Base-by-base conservation (phyloP, 2,329 filamentous ascomycete genomes). In the Cordyceps tenuipes region DNA sequence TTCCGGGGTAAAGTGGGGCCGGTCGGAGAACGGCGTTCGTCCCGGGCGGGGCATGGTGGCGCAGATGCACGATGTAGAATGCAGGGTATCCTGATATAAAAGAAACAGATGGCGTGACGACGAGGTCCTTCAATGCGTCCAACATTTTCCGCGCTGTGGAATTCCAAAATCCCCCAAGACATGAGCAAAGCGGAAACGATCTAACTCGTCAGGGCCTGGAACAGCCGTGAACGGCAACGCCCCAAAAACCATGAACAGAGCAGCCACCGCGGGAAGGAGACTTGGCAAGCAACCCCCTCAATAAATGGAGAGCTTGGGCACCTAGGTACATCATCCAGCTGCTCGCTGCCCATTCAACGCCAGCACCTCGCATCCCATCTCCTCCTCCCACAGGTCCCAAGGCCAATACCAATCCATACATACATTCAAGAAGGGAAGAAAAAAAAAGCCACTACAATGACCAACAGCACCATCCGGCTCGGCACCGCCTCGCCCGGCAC, bases 401-500 rank as follows among this genome's bases (percentile, higher is more conserved):
- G 13, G 13, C 5, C n/a, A n/a, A n/a, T n/a, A n/a, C n/a, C n/a
- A n/a, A n/a, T n/a, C n/a, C n/a, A n/a, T n/a, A n/a, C n/a, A 23
- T 23, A 23, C 23, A 23, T 23, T 23, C 23, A 23, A 23, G 4
- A 23, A 23, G 4, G 23, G 23, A 23, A 43, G 4, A 43, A 4
- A 43, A 6, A 43, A 44, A 31, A 21, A 21, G n/a, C 29, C 13
- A 39, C 2, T 6, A 17, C n/a, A n/a, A 56, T 57, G 54, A 13
- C 54, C n/a, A 39, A 63, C 64, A 64, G 68, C 55, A 68, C 69
- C 36, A 79, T 84, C 66, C 78, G 82, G 53, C 73, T 84, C 6
- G 82, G 77, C 17, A 83, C 82, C 3, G 77, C 80, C 55, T 83
- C 83, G 1, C 83, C 84, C 21, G 73, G 73, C 34, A 79, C 81